These are phyloP conservation scores for Lachnellula willkommii DNA, from an alignment of 2,329 filamentous ascomycete genomes.

Conservation along the genomic window DNA sequence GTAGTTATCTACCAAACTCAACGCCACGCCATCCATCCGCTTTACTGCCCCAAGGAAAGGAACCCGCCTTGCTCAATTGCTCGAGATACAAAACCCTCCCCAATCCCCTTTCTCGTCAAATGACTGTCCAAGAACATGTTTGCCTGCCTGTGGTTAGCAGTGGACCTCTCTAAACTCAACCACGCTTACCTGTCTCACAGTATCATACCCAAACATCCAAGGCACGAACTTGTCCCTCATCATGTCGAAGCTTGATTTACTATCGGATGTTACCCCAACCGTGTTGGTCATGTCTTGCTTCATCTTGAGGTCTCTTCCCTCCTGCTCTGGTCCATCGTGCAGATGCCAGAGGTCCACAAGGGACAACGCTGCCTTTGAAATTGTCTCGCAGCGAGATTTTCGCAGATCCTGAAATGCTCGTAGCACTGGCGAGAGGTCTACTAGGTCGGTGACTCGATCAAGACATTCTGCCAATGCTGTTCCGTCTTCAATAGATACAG, in stretches of 20 bases:
- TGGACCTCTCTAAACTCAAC: not conserved
- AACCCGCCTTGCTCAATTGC: not conserved
- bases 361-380: constrained; percentile 55
- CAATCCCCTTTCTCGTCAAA: not conserved
- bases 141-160: not conserved
- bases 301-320: constrained; percentile 48
- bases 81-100: not conserved
- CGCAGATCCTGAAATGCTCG: constrained; percentile 41
- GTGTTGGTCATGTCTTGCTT: constrained; percentile 47
- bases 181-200: constrained; percentile 42
- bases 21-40: too few relatives aligned
- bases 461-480: constrained; percentile 56
- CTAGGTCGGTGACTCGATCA: constrained; percentile 39
- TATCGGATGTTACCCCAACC: not conserved
- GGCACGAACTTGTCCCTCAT: constrained; percentile 53
- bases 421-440: constrained; percentile 39
- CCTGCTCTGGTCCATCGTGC: constrained; percentile 49
- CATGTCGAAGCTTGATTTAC: constrained; percentile 35
- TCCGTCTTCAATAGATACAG: constrained; percentile 61
- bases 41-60: not conserved
- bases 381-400: constrained; percentile 43
- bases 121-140: not conserved
- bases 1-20: too few relatives aligned
- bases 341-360: constrained; percentile 39
- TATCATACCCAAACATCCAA: constrained; percentile 60